These are phyloP conservation scores for Stephanodiscus minutulus DNA, from an alignment of 108 stramenopile species.

Conservation along the genomic window DNA sequence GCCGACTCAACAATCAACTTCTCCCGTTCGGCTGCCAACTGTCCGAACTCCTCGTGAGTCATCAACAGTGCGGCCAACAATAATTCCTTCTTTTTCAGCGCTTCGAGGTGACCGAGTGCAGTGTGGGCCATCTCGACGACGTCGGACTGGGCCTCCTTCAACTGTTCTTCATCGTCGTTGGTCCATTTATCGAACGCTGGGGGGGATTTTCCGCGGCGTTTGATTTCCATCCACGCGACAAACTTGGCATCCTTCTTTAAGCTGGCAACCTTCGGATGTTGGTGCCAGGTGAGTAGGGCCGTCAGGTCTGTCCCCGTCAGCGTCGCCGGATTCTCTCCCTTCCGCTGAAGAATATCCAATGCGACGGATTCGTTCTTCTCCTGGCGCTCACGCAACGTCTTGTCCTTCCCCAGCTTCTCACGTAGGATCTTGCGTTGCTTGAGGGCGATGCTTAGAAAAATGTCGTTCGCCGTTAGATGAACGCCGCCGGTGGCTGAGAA, in stretches of 20 bases:
- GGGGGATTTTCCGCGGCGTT: background rate
- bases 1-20: too few species aligned
- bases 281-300: background rate
- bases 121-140: slow-evolving; percentile 1
- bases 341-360: too few species aligned
- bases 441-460: too few species aligned
- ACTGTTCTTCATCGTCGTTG: background rate
- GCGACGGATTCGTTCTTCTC: too few species aligned
- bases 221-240: background rate
- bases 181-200: slow-evolving; percentile 6
- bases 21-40: too few species aligned
- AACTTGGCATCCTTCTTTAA: background rate
- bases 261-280: background rate
- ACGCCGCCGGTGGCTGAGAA: too few species aligned
- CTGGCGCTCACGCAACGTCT: too few species aligned
- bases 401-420: too few species aligned
- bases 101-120: background rate
- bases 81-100: background rate
- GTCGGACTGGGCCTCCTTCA: background rate
- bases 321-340: too few species aligned
- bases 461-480: too few species aligned
- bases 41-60: too few species aligned
- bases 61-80: background rate
- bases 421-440: too few species aligned
- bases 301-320: background rate